Conservation (phyloP, 495 filamentous ascomycete genomes). For the Sordaria brevicollis region DNA sequence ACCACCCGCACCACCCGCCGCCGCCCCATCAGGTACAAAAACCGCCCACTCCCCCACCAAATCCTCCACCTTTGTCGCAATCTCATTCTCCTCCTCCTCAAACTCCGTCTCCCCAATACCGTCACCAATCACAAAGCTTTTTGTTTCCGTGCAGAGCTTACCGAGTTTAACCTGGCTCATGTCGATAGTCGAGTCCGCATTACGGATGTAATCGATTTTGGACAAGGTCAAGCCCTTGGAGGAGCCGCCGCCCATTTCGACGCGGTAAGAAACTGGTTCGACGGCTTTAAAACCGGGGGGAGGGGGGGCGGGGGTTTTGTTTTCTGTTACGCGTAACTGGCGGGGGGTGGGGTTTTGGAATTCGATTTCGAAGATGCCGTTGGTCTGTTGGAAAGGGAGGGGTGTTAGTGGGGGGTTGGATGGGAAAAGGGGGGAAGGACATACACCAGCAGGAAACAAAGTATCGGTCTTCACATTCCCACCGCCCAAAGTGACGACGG, state of each 20-base stretch:
- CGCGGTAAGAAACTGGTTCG: constrained; percentile 25
- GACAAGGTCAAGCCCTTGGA: constrained; percentile 20
- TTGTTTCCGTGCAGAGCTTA: constrained; percentile 22
- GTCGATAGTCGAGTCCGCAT: constrained; percentile 18
- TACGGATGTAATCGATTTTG: constrained; percentile 32
- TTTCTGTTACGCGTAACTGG: constrained; percentile 24
- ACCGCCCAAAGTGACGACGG: constrained; percentile 11
- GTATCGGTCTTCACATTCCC: constrained; percentile 21
- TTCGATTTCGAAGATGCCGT: constrained; percentile 27
- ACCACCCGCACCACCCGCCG: constrained; percentile 5
- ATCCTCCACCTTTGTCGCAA: constrained; percentile 21
- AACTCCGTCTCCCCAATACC: constrained; percentile 31
- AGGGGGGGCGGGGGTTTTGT: constrained; percentile 19
- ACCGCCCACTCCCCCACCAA: constrained; percentile 28
- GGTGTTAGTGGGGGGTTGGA: not conserved
- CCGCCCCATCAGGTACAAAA: constrained; percentile 18
- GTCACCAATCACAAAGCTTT: constrained; percentile 24
- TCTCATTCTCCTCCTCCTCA: constrained; percentile 35
- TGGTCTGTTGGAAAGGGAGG: constrained; percentile 11
- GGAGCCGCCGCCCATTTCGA: constrained; percentile 19
- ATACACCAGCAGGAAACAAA: constrained; percentile 17
- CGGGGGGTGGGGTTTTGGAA: constrained; percentile 21
- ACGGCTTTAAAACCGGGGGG: constrained; percentile 24
- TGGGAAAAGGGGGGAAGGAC: not conserved
- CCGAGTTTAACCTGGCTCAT: constrained; percentile 22